A percentile compares a stretch with the other conserved stretches of the same genome.
phyloP scores from a whole-genome alignment of 2,329 filamentous ascomycete genomes.

The Hypoxylon sp. region DNA sequence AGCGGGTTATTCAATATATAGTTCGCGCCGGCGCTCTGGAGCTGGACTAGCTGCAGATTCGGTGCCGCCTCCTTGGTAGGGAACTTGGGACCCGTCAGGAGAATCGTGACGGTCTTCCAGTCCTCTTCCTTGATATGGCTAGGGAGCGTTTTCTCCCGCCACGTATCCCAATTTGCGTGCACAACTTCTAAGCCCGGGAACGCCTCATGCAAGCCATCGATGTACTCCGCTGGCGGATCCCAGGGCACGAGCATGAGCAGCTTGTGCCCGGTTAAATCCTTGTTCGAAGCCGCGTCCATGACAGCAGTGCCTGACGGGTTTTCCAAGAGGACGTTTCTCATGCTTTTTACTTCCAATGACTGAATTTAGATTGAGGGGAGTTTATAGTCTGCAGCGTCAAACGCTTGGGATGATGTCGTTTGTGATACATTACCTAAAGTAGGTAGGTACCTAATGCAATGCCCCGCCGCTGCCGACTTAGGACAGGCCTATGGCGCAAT shows the following conservation, averaged over 20 bases:
- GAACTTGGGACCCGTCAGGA: slow-evolving; percentile 59
- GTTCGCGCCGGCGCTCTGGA: slow-evolving; percentile 67
- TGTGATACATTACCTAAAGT: slow-evolving; percentile 9
- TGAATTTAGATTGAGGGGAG: neutral
- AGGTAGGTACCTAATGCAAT: no score
- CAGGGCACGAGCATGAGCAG: slow-evolving; percentile 58
- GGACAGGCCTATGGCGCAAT: slow-evolving; percentile 36
- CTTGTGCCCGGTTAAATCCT: slow-evolving; percentile 61
- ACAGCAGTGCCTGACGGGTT: slow-evolving; percentile 32
- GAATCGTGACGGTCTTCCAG: slow-evolving; percentile 63
- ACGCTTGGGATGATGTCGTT: slow-evolving; percentile 1
- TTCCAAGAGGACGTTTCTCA: slow-evolving; percentile 36
- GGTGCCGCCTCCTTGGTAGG: slow-evolving; percentile 59
- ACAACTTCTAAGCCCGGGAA: slow-evolving; percentile 61
- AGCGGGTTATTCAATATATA: slow-evolving; percentile 60
- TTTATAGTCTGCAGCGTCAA: slow-evolving; percentile 1
- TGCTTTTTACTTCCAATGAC: slow-evolving; percentile 4
- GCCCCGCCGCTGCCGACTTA: slow-evolving; percentile 37
- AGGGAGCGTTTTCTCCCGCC: slow-evolving; percentile 44
- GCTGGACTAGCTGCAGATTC: slow-evolving; percentile 65
- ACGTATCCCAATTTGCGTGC: slow-evolving; percentile 50
- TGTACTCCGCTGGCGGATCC: slow-evolving; percentile 50
- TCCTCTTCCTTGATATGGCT: slow-evolving; percentile 51
- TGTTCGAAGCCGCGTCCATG: slow-evolving; percentile 30
- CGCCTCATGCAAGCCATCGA: slow-evolving; percentile 54